Conservation (phyloP, 148 eudicot species). For the Vaccinium corymbosum region DNA sequence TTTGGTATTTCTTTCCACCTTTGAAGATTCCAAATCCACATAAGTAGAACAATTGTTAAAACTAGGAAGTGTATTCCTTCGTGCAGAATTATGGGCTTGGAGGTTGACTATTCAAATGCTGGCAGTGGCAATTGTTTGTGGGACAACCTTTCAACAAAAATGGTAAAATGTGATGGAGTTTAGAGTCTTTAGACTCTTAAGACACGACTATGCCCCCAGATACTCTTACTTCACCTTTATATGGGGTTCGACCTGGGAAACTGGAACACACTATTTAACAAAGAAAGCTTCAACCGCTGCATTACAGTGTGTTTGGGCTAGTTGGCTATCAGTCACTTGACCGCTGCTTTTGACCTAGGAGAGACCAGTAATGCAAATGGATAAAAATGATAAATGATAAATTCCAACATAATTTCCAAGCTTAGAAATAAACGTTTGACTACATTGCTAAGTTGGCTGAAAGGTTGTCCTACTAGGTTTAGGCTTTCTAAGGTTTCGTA, state of each 20-base stretch:
- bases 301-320: not conserved
- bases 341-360: not conserved
- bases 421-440: not conserved
- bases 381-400: not conserved
- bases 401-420: not conserved
- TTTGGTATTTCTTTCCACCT: constrained; percentile 79
- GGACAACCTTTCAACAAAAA: too few relatives aligned
- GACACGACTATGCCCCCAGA: too few relatives aligned
- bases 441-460: not conserved
- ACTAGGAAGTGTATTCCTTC: not conserved
- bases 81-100: not conserved
- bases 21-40: constrained; percentile 17
- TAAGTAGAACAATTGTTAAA: not conserved
- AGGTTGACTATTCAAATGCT: not conserved
- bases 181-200: too few relatives aligned
- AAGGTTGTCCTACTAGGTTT: not conserved
- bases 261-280: not conserved
- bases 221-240: too few relatives aligned
- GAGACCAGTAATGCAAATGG: not conserved
- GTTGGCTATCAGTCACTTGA: not conserved
- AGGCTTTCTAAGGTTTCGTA: too few relatives aligned
- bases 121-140: not conserved
- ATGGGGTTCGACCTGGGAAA: too few relatives aligned
- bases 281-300: not conserved
- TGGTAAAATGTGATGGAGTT: too few relatives aligned